These are phyloP conservation scores for Arthroderma uncinatum DNA, from an alignment of 2,329 filamentous ascomycete species.

Conservation along the genomic window DNA sequence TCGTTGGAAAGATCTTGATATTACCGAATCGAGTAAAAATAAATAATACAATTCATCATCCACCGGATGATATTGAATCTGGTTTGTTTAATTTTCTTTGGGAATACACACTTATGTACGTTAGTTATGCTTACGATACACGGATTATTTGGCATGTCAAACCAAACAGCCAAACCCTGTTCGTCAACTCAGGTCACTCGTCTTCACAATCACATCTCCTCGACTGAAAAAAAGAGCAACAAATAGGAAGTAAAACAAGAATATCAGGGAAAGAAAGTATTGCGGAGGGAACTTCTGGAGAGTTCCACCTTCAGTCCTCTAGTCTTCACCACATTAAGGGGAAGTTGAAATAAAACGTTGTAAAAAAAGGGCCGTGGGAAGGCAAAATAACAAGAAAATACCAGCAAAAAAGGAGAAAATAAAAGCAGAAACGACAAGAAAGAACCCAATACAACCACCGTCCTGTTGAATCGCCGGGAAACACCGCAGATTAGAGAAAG, in stretches of 20 bases:
- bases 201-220: neutral
- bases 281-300: neutral
- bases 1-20: neutral
- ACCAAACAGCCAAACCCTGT: slow-evolving; percentile 1
- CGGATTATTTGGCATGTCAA: neutral
- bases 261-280: neutral
- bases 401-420: neutral
- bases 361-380: neutral
- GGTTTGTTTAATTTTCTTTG: slow-evolving; percentile 1
- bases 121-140: slow-evolving; percentile 1
- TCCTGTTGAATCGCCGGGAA: neutral
- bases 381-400: neutral
- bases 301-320: neutral
- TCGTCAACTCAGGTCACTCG: neutral
- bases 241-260: neutral
- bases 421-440: slow-evolving; percentile 5
- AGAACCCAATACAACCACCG: slow-evolving; percentile 5
- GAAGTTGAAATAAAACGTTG: neutral
- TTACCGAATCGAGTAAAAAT: neutral
- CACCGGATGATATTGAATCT: neutral
- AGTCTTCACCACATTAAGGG: neutral
- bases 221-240: neutral
- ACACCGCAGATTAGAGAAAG: neutral
- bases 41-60: neutral
- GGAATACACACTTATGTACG: slow-evolving; percentile 1